Base-by-base conservation (phyloP, 2,329 filamentous ascomycete genomes). In the Fusarium graminum region DNA sequence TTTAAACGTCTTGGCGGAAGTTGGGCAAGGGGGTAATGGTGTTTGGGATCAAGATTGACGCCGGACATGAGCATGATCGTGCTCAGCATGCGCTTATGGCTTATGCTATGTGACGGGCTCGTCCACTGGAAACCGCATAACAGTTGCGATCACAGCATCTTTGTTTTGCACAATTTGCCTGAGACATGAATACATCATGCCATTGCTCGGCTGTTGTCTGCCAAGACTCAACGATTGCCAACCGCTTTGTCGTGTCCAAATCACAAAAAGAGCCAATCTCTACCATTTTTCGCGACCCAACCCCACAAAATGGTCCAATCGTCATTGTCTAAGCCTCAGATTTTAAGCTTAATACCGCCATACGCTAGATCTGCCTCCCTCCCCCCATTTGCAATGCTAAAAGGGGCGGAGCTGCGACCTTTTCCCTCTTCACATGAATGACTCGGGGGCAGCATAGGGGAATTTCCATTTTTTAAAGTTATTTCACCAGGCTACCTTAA, bases 281-380 rank as follows among this genome's bases (percentile, higher is more conserved):
- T 34, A 45, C 44, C 53, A 13, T 41, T 34, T 41, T 40, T 7
- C 22, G 30, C 30, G 40, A 54, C 57, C 55, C n/a, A 7, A 6
- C 41, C 30, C 56, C 56, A 46, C 50, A 34, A 29, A 4, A 7
- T 16, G 14, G 43, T 41, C 59, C 58, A 57, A 44, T 36, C 58
- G 39, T 63, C 59, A 63, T 16, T 50, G 58, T 63, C 59, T 63
- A 63, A 57, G 59, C 59, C 59, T 63, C 59, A 42, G 56, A 57
- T 59, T 62, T 63, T 63, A 63, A 63, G 59, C 59, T 63, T 63
- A 63, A 63, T 63, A 57, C 36, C 44, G 39, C 44, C 40, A 22
- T 30, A 45, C 59, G 58, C 59, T 63, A 63, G 59, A 57, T 63
- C 58, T 59, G 28, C 26, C 40, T 44, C 45, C 30, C 53, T 29